These are phyloP conservation scores for Diaporthe ampelina DNA, from an alignment of 2,329 filamentous ascomycete species.

Conservation along the genomic window DNA sequence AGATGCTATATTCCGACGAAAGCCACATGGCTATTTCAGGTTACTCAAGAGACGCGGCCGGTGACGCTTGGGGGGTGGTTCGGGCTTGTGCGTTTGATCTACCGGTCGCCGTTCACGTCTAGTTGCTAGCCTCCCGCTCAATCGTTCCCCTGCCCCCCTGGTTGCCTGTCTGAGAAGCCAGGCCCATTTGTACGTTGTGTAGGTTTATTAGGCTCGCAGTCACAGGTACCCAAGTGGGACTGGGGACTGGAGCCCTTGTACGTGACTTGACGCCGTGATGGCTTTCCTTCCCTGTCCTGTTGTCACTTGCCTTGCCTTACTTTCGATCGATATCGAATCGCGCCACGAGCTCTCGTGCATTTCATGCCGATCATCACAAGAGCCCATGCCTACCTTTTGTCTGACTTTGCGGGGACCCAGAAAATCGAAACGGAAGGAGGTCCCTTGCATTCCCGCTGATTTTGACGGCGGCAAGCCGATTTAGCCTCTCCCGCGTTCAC, in stretches of 20 bases:
- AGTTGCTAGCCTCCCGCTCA: conserved; percentile 13
- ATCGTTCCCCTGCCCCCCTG: neutral
- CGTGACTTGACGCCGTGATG: conserved; percentile 22
- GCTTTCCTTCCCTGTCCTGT: neutral
- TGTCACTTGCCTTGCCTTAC: neutral
- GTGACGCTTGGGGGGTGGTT: conserved; percentile 22
- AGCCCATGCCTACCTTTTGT: neutral
- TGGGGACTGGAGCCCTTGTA: neutral
- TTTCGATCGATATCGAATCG: conserved; percentile 22
- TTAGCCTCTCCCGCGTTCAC: conserved; percentile 3
- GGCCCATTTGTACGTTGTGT: neutral
- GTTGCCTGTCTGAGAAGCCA: conserved; percentile 7
- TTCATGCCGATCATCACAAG: conserved; percentile 15
- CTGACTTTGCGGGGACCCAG: conserved; percentile 25
- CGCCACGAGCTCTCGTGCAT: conserved; percentile 13
- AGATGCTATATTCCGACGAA: conserved; percentile 34
- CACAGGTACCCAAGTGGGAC: neutral
- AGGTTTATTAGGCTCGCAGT: neutral
- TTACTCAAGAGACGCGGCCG: conserved; percentile 34
- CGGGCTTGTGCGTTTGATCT: conserved; percentile 33
- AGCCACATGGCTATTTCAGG: conserved; percentile 34
- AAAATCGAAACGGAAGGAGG: conserved; percentile 15
- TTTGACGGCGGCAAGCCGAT: conserved; percentile 30
- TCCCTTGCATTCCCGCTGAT: conserved; percentile 33
- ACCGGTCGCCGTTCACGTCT: conserved; percentile 34